phyloP scores from a whole-genome alignment of 1,139 yeast species.

The Kurtzmaniella quercitrusa region DNA sequence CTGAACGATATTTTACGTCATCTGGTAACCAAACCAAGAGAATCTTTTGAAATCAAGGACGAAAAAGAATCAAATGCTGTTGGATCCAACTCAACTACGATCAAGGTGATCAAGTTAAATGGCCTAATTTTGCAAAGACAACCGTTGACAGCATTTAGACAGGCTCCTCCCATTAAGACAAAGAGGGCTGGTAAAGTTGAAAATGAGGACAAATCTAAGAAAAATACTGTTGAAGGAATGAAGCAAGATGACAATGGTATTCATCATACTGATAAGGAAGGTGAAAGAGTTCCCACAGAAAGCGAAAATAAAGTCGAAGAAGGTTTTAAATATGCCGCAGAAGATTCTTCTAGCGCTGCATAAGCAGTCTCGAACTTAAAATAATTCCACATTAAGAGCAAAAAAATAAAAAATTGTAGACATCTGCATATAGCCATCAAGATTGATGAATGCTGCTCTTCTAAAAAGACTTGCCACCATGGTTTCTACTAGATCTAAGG shows the following conservation, averaged over 20 bases:
- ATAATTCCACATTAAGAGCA: not conserved
- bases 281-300: no score
- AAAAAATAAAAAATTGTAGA: not conserved
- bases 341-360: not conserved
- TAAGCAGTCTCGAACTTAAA: not conserved
- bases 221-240: not conserved
- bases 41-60: not conserved
- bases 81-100: not conserved
- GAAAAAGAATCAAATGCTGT: not conserved
- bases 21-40: not conserved
- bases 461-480: not conserved
- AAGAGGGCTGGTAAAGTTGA: not conserved
- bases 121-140: constrained; percentile 2
- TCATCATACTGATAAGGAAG: not conserved
- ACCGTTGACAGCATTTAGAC: constrained; percentile 4
- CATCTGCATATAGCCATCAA: not conserved
- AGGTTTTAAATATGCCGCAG: not conserved
- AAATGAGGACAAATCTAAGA: not conserved
- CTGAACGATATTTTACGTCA: constrained; percentile 22
- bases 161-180: not conserved
- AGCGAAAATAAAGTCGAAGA: not conserved
- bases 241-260: not conserved
- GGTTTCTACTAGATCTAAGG: constrained; percentile 1
- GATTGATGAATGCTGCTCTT: not conserved
- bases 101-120: constrained; percentile 1